These are phyloP conservation scores for Rosa lucieae DNA, from an alignment of 306 rosid species.

Conservation along the genomic window DNA sequence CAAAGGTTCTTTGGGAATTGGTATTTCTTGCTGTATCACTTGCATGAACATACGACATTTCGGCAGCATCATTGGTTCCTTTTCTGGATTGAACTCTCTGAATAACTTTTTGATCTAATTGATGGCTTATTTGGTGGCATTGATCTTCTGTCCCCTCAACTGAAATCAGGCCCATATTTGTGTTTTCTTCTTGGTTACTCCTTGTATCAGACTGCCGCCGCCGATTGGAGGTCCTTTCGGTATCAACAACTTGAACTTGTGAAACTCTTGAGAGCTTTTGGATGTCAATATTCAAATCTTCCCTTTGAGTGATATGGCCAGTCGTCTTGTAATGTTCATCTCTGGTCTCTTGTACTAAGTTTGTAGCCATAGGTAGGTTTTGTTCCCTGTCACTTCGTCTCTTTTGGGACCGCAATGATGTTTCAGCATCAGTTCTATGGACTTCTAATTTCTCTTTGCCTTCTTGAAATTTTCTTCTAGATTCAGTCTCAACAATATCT, in stretches of 20 bases:
- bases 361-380: constrained; percentile 39
- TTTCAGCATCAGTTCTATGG: constrained; percentile 31
- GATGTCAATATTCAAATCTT: constrained; percentile 33
- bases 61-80: constrained; percentile 45
- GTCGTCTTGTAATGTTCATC: constrained; percentile 29
- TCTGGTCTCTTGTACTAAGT: constrained; percentile 32
- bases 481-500: constrained; percentile 27
- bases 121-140: constrained; percentile 37
- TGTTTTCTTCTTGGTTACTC: constrained; percentile 37
- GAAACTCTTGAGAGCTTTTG: constrained; percentile 38
- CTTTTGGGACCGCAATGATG: constrained; percentile 31
- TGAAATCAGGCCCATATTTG: constrained; percentile 32
- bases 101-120: constrained; percentile 35
- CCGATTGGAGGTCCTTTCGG: constrained; percentile 37
- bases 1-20: constrained; percentile 41
- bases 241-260: constrained; percentile 39
- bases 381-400: constrained; percentile 37
- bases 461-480: constrained; percentile 42
- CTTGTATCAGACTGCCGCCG: constrained; percentile 30
- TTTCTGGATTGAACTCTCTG: constrained; percentile 46
- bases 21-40: constrained; percentile 38
- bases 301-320: constrained; percentile 32
- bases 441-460: constrained; percentile 34
- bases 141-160: constrained; percentile 44
- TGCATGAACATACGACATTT: constrained; percentile 34